Evolutionary conservation across 2,329 filamentous ascomycete species (phyloP).

Genomic region (Parastagonospora avenae): DNA sequence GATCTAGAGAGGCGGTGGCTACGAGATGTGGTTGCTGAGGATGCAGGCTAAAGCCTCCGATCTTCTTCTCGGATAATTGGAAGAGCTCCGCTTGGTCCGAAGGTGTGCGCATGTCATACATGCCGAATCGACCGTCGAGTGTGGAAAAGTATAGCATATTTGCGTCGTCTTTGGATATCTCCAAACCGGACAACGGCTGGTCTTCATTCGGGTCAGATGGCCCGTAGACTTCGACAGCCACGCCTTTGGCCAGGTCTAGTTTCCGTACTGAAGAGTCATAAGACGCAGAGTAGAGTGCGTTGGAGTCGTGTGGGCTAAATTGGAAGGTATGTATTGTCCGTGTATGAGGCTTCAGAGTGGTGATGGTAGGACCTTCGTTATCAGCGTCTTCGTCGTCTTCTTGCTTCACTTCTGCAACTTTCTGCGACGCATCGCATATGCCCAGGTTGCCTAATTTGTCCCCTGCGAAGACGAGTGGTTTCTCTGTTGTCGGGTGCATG

Average conservation of each 20-base stretch:
- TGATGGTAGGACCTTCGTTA: conserved; percentile 74
- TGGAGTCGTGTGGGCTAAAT: conserved; percentile 73
- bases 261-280: conserved; percentile 93
- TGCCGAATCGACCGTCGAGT: conserved; percentile 77
- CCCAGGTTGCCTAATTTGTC: conserved; percentile 93
- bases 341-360: conserved; percentile 87
- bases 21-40: conserved; percentile 80
- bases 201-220: conserved; percentile 73
- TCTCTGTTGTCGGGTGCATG: conserved; percentile 85
- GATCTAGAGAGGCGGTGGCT: conserved; percentile 87
- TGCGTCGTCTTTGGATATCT: conserved; percentile 73
- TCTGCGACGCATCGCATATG: conserved; percentile 86
- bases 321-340: conserved; percentile 86
- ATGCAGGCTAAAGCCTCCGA: conserved; percentile 88
- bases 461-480: conserved; percentile 88
- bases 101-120: conserved; percentile 73
- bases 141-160: conserved; percentile 87
- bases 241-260: conserved; percentile 79
- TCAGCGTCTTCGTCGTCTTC: conserved; percentile 70
- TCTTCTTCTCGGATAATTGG: conserved; percentile 86
- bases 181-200: conserved; percentile 80
- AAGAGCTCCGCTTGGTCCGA: conserved; percentile 68
- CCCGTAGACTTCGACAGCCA: conserved; percentile 81
- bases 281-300: conserved; percentile 80
- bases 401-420: conserved; percentile 55